These are phyloP conservation scores for Kalmanozyma brasiliensis DNA, from an alignment of 1,284 basidiomycete genomes.

Conservation along the genomic window DNA sequence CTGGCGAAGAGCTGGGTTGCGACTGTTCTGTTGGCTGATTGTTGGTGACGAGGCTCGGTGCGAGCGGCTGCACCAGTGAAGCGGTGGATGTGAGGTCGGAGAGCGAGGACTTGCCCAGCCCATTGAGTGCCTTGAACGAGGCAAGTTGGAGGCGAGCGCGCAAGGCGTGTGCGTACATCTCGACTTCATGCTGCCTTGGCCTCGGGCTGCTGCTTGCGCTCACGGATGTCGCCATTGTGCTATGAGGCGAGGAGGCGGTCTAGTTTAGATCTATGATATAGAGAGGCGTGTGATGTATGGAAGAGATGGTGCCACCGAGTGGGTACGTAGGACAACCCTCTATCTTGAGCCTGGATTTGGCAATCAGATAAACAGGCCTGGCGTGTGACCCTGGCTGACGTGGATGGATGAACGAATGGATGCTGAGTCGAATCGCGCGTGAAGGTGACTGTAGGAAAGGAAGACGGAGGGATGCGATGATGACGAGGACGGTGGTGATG, in stretches of 20 bases:
- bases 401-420: constrained; percentile 2
- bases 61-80: constrained; percentile 10
- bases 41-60: constrained; percentile 23
- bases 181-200: constrained; percentile 31
- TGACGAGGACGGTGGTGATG: constrained; percentile 7
- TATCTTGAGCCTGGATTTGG: too few species aligned
- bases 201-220: constrained; percentile 3
- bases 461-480: neutral
- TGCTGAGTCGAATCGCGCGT: neutral
- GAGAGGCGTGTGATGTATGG: too few species aligned
- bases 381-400: neutral
- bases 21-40: constrained; percentile 6
- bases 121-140: constrained; percentile 45
- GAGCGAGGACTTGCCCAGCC: constrained; percentile 29
- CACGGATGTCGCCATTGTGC: constrained; percentile 4
- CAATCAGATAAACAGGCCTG: neutral
- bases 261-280: neutral
- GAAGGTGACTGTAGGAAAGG: neutral
- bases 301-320: neutral
- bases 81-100: constrained; percentile 19
- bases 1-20: neutral
- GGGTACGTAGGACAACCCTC: too few species aligned
- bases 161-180: constrained; percentile 47
- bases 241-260: neutral
- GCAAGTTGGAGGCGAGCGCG: constrained; percentile 44